Conservation (phyloP, 2,329 filamentous ascomycete species). For the Penicillium sp. region DNA sequence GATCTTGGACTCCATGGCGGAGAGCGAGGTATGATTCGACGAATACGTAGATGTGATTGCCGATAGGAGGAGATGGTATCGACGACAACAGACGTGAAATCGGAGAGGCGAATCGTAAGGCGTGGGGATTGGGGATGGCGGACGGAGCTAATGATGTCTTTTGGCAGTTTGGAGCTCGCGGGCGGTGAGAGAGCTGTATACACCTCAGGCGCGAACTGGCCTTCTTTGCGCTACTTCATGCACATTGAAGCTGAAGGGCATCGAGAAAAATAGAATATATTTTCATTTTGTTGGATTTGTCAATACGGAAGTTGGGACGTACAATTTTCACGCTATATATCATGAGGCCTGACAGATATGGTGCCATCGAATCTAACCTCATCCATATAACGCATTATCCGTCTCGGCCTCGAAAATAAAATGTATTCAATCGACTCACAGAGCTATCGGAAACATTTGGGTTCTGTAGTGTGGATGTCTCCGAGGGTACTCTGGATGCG, state of each 20-base stretch:
- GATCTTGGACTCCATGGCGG: constrained; percentile 76
- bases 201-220: neutral
- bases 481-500: neutral
- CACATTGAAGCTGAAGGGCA: neutral
- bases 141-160: constrained; percentile 23
- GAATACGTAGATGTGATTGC: neutral
- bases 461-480: neutral
- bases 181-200: constrained; percentile 16
- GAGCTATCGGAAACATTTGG: neutral
- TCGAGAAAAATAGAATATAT: neutral
- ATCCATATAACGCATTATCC: neutral
- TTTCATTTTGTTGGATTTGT: neutral
- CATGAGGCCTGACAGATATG: neutral
- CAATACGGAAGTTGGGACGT: neutral
- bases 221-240: neutral
- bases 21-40: constrained; percentile 7
- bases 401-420: neutral
- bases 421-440: neutral
- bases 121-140: constrained; percentile 10
- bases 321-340: neutral
- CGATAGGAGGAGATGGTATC: neutral
- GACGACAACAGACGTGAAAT: constrained; percentile 5
- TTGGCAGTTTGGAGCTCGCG: constrained; percentile 18
- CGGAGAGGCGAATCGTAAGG: constrained; percentile 7
- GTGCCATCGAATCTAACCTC: neutral